These are phyloP conservation scores for Scedosporium minutisporum DNA, from an alignment of 2,329 filamentous ascomycete genomes.

Conservation along the genomic window DNA sequence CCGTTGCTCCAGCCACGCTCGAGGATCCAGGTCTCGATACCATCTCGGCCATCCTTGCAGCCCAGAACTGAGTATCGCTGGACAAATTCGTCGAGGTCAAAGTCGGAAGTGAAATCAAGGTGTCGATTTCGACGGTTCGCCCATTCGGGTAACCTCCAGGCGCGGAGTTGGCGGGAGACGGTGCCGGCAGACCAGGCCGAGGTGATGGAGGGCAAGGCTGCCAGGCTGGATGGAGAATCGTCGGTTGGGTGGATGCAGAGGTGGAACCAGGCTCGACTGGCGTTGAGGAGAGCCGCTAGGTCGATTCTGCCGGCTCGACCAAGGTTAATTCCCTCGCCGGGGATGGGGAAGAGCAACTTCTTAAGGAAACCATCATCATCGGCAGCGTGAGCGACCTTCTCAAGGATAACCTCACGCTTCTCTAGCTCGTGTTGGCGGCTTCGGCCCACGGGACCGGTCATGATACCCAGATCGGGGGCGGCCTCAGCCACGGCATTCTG, in stretches of 20 bases:
- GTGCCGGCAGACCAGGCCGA: conserved; percentile 88
- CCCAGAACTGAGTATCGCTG: conserved; percentile 74
- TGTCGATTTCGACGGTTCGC: conserved; percentile 84
- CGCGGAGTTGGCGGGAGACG: conserved; percentile 83
- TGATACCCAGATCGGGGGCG: conserved; percentile 70
- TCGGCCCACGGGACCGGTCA: conserved; percentile 53
- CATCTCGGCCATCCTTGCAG: conserved; percentile 82
- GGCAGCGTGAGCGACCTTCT: conserved; percentile 75
- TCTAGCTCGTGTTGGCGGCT: conserved; percentile 74
- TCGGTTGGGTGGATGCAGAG: conserved; percentile 87
- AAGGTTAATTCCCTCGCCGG: conserved; percentile 69
- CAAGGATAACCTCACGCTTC: conserved; percentile 70
- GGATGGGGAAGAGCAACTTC: conserved; percentile 68
- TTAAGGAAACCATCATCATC: conserved; percentile 77
- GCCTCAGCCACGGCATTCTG: conserved; percentile 67
- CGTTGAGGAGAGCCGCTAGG: conserved; percentile 61
- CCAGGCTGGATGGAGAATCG: conserved; percentile 65
- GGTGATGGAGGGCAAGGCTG: conserved; percentile 61
- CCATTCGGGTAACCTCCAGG: conserved; percentile 94
- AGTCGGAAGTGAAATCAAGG: conserved; percentile 93
- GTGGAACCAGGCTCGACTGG: conserved; percentile 92
- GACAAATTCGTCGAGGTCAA: conserved; percentile 86
- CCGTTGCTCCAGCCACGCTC: conserved; percentile 98
- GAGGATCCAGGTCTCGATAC: conserved; percentile 86
- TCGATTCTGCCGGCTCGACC: conserved; percentile 73